Percentiles rank a stretch among this genome's conserved stretches.
phyloP scores from a whole-genome alignment of 2,329 filamentous ascomycete genomes.

The Chaetomium olivaceum region DNA sequence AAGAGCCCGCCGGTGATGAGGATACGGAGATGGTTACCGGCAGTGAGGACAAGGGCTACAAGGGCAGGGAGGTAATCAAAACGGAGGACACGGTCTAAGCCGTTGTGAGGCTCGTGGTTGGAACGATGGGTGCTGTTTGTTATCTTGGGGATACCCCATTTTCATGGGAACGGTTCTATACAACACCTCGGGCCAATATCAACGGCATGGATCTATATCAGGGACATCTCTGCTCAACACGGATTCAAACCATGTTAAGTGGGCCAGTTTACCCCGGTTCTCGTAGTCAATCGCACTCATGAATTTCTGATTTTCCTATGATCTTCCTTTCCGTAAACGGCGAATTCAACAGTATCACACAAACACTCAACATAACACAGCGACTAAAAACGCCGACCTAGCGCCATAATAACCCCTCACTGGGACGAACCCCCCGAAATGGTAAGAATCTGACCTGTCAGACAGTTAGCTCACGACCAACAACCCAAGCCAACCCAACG shows the following conservation, averaged over 20 bases:
- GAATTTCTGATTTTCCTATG: background rate
- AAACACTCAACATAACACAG: background rate
- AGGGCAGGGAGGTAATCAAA: too few relatives aligned
- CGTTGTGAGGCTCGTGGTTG: background rate
- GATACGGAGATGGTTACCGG: background rate
- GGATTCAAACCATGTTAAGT: background rate
- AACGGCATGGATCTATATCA: background rate
- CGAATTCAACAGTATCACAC: background rate
- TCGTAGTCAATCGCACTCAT: background rate
- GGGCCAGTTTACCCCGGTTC: background rate
- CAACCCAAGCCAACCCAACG: background rate
- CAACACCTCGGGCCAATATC: background rate
- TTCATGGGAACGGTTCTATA: background rate
- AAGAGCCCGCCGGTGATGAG: background rate
- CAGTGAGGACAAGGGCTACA: background rate
- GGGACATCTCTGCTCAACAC: background rate
- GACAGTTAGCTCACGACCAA: conserved; percentile 2
- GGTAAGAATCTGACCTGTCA: conserved; percentile 24
- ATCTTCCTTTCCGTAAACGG: background rate
- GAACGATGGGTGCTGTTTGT: background rate
- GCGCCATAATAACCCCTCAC: background rate
- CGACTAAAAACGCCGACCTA: too few relatives aligned
- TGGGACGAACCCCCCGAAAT: conserved; percentile 29
- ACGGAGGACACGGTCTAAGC: too few relatives aligned
- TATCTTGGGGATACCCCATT: background rate